Evolutionary conservation across 768 basidiomycete species (phyloP).

Genomic region (Kwoniella europaea): DNA sequence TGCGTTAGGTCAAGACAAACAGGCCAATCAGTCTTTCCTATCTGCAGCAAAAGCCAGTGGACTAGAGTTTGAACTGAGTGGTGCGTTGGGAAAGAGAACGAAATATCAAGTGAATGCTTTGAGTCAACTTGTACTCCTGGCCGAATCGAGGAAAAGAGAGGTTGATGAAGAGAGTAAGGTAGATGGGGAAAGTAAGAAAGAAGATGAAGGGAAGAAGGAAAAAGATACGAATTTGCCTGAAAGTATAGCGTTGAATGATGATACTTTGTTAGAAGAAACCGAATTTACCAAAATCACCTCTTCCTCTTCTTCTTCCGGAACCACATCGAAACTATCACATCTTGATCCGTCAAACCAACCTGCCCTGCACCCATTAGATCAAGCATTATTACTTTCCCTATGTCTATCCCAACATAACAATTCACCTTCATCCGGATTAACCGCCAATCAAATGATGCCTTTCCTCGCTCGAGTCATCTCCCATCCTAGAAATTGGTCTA

Average conservation of each 20-base stretch:
- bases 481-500: conserved; percentile 89
- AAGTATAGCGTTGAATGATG: conserved; percentile 84
- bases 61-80: conserved; percentile 86
- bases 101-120: conserved; percentile 86
- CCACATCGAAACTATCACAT: conserved; percentile 65
- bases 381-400: conserved; percentile 86
- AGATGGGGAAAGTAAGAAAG: conserved; percentile 2
- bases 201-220: conserved; percentile 11
- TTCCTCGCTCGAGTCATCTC: conserved; percentile 87
- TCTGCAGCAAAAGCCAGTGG: conserved; percentile 76
- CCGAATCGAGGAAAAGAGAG: conserved; percentile 72
- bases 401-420: conserved; percentile 80
- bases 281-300: conserved; percentile 77
- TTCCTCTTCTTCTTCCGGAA: conserved; percentile 54
- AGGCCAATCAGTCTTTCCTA: conserved; percentile 77
- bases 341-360: conserved; percentile 85
- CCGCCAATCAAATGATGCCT: conserved; percentile 87
- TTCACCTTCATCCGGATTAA: conserved; percentile 86
- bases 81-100: conserved; percentile 89
- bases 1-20: conserved; percentile 68
- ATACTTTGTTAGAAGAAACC: conserved; percentile 92
- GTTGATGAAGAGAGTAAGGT: conserved; percentile 39
- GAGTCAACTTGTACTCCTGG: conserved; percentile 89
- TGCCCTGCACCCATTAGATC: conserved; percentile 87
- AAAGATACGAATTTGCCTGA: conserved; percentile 62